Evolutionary conservation across 257 asterid species (phyloP).

Genomic region (Solanum chilense): DNA sequence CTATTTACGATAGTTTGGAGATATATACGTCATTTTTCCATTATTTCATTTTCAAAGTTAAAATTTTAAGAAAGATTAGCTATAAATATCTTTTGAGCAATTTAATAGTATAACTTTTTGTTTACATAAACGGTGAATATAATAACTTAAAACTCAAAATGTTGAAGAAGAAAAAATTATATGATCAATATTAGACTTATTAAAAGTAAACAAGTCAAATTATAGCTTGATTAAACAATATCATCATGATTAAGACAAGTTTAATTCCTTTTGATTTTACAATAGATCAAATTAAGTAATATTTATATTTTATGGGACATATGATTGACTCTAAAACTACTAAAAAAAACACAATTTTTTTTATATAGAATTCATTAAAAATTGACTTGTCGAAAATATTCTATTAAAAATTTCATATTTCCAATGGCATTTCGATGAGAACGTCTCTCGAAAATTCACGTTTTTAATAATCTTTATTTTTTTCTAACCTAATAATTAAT

Average conservation of each 20-base stretch:
- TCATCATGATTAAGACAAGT: not conserved
- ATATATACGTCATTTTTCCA: accelerated
- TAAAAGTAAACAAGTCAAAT: not conserved
- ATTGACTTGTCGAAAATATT: not conserved
- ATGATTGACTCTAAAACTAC: not conserved
- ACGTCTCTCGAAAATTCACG: not conserved
- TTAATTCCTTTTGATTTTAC: not conserved
- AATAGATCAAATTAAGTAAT: not conserved
- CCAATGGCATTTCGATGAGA: not conserved
- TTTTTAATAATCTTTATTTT: not conserved
- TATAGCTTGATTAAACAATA: not conserved
- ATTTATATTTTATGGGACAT: not conserved
- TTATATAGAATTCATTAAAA: not conserved
- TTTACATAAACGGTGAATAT: not conserved
- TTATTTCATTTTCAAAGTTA: not conserved
- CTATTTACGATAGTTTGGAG: too few relatives aligned
- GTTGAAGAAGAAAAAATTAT: not conserved
- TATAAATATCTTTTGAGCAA: not conserved
- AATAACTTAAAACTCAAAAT: not conserved
- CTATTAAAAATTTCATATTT: not conserved
- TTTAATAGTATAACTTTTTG: not conserved
- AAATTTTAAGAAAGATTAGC: not conserved
- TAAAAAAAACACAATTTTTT: not conserved
- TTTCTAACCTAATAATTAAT: not conserved
- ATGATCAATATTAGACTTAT: not conserved